These are phyloP conservation scores for Chlamydomonas eustigma DNA, from an alignment of 139 green algal species.

Conservation along the genomic window DNA sequence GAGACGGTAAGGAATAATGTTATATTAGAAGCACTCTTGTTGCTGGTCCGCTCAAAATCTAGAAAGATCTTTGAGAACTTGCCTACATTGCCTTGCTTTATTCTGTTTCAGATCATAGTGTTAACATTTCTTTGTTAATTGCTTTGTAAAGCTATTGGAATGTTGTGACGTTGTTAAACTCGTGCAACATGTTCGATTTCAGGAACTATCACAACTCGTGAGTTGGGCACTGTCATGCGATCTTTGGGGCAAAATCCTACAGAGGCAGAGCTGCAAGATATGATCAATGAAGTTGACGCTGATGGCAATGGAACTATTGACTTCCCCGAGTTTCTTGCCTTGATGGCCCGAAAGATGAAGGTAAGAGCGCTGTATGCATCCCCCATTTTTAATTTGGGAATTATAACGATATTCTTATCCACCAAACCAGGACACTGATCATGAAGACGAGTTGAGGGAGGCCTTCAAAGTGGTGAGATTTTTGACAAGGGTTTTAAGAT, in stretches of 20 bases:
- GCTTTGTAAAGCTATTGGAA: neutral
- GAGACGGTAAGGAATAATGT: conserved; percentile 69
- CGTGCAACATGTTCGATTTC: conserved; percentile 1
- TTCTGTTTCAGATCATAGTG: neutral
- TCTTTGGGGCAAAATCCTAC: conserved; percentile 98
- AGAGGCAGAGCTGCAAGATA: conserved; percentile 98
- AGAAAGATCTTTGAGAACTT: no score
- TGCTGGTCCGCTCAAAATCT: no score
- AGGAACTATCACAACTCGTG: conserved; percentile 95
- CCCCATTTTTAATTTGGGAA: no score
- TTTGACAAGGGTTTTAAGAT: no score
- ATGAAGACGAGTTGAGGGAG: conserved; percentile 96
- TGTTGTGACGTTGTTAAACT: conserved; percentile 6
- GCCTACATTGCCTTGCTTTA: no score
- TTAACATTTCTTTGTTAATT: neutral
- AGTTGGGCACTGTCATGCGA: conserved; percentile 98
- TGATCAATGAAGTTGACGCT: conserved; percentile 99
- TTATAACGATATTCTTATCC: no score
- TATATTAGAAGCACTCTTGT: no score
- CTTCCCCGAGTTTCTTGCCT: conserved; percentile 97
- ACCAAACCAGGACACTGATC: no score
- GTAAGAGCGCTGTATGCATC: no score
- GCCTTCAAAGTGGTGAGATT: conserved; percentile 92
- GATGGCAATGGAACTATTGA: conserved; percentile 99
- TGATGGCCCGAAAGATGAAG: conserved; percentile 99